Conservation (phyloP, 345 rosid genomes). For the Cardamine resedifolia region DNA sequence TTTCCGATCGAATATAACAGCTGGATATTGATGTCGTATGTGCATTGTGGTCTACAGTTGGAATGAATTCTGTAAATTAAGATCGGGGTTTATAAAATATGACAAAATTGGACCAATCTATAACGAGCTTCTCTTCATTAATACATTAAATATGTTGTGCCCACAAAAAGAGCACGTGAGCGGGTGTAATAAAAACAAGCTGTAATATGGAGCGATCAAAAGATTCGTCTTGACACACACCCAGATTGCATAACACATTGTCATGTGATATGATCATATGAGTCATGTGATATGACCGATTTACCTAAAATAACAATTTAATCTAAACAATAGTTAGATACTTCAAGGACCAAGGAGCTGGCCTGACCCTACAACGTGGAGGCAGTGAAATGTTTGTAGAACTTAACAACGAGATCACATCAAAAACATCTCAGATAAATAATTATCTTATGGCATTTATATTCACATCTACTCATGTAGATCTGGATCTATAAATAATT, state of each 20-base stretch:
- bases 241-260: constrained; percentile 9
- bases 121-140: constrained; percentile 12
- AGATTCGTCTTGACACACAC: constrained; percentile 26
- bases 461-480: neutral
- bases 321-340: constrained; percentile 5
- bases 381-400: constrained; percentile 10
- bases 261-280: constrained; percentile 33
- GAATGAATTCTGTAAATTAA: neutral
- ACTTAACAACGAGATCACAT: neutral
- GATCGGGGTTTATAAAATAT: neutral
- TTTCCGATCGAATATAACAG: constrained; percentile 21
- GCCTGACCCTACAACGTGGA: constrained; percentile 37
- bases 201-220: constrained; percentile 19
- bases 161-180: constrained; percentile 26
- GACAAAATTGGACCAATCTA: constrained; percentile 6
- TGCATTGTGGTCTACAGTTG: constrained; percentile 15
- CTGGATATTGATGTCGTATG: constrained; percentile 21
- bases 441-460: neutral
- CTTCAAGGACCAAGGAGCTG: constrained; percentile 20
- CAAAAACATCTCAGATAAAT: neutral
- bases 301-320: constrained; percentile 1
- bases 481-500: constrained; percentile 2
- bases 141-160: constrained; percentile 14
- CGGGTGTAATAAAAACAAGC: neutral
- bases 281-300: constrained; percentile 28